phyloP scores from a whole-genome alignment of 495 filamentous ascomycete species.

The Melanomma pulvis-pyrius region DNA sequence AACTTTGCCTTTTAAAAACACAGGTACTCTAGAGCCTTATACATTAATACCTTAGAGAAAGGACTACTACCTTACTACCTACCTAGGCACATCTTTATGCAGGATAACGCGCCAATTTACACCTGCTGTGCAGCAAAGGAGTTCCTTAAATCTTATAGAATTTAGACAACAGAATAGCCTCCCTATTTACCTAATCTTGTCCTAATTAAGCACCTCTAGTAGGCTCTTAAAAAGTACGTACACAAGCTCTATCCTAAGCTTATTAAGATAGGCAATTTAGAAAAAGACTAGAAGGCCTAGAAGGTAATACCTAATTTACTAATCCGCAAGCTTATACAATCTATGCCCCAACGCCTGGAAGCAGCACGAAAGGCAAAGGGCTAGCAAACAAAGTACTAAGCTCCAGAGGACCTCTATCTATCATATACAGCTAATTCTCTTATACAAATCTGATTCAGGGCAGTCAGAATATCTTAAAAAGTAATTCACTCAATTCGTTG shows the following conservation, averaged over 20 bases:
- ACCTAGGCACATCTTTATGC: constrained; percentile 1
- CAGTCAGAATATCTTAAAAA: too few species aligned
- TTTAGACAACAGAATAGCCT: not conserved
- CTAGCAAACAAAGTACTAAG: constrained; percentile 1
- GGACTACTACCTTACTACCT: not conserved
- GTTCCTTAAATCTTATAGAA: not conserved
- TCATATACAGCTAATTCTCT: too few species aligned
- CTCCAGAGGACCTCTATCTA: too few species aligned
- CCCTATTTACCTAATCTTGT: constrained; percentile 1
- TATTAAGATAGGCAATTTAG: not conserved
- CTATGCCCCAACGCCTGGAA: not conserved
- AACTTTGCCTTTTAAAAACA: not conserved
- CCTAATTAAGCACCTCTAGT: constrained; percentile 1
- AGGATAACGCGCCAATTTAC: not conserved
- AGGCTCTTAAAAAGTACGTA: not conserved
- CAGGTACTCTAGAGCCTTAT: not conserved
- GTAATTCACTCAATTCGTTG: too few species aligned
- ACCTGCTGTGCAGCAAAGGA: not conserved
- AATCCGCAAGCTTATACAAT: not conserved
- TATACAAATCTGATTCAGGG: too few species aligned
- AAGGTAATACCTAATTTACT: constrained; percentile 1
- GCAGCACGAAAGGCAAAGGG: not conserved
- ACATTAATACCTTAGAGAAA: not conserved
- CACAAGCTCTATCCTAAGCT: not conserved
- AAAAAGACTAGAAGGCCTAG: not conserved